phyloP scores from a whole-genome alignment of 2,329 filamentous ascomycete species.

The Xylaria multiplex region DNA sequence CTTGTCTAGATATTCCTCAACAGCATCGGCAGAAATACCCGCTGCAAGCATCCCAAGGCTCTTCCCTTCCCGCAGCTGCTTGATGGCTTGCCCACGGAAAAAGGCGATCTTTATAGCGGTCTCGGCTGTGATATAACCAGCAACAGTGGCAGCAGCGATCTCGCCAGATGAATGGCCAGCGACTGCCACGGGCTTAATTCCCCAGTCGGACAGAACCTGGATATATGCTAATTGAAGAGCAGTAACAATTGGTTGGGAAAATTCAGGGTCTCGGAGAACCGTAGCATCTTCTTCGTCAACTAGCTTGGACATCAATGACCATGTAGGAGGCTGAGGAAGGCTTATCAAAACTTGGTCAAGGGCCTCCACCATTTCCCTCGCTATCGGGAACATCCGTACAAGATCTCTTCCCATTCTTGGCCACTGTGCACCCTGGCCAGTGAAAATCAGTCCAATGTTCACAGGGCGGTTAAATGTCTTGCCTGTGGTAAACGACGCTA shows the following conservation, averaged over 20 bases:
- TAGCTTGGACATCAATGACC: constrained; percentile 37
- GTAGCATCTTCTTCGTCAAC: constrained; percentile 28
- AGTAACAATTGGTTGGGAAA: constrained; percentile 51
- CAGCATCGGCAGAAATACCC: constrained; percentile 38
- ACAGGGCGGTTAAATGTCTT: neutral
- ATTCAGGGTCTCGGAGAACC: constrained; percentile 41
- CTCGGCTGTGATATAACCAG: constrained; percentile 40
- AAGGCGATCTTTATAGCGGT: constrained; percentile 48
- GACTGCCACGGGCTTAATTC: constrained; percentile 38
- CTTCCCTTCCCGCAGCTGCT: constrained; percentile 8
- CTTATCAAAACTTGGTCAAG: constrained; percentile 37
- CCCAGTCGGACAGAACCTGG: constrained; percentile 43
- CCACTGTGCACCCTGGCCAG: constrained; percentile 36
- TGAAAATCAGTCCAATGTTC: constrained; percentile 18
- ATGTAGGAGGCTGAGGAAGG: constrained; percentile 32
- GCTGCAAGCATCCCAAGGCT: constrained; percentile 50
- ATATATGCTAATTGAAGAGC: constrained; percentile 52
- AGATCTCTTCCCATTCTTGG: constrained; percentile 32
- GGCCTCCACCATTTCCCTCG: constrained; percentile 16
- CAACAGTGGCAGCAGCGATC: constrained; percentile 47
- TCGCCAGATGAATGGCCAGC: constrained; percentile 50
- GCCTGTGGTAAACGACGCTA: neutral
- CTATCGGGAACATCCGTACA: constrained; percentile 19
- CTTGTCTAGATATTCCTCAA: constrained; percentile 33
- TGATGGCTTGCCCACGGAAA: constrained; percentile 45